These are phyloP conservation scores for Viola pubescens DNA, from an alignment of 441 rosid species.

Conservation along the genomic window DNA sequence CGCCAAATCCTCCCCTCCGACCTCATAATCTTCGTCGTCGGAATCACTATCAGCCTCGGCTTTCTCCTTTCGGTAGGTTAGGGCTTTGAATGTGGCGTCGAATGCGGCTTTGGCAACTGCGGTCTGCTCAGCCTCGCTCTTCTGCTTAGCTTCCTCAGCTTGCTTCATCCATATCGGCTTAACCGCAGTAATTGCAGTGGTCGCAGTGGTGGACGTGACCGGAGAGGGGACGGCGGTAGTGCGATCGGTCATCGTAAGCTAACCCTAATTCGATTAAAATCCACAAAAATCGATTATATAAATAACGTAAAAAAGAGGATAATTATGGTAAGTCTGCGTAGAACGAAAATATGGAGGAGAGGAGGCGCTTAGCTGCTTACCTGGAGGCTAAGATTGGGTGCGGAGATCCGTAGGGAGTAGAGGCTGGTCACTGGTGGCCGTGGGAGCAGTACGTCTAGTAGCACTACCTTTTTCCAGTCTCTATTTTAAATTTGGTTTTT, in stretches of 20 bases:
- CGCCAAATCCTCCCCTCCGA: slow-evolving; percentile 40
- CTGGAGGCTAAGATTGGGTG: no score
- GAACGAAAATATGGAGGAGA: no score
- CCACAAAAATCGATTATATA: no score
- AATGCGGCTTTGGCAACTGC: slow-evolving; percentile 97
- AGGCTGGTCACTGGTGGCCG: no score
- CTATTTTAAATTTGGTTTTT: no score
- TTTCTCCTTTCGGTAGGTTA: slow-evolving; percentile 32
- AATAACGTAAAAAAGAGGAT: no score
- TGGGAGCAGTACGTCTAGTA: no score
- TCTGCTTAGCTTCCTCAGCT: slow-evolving; percentile 90
- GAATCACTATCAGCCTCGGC: slow-evolving; percentile 52
- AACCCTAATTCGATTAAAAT: slow-evolving; percentile 6
- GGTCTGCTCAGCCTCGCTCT: slow-evolving; percentile 80
- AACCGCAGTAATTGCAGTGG: slow-evolving; percentile 16
- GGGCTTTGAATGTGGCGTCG: slow-evolving; percentile 80
- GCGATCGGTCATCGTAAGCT: slow-evolving; percentile 22
- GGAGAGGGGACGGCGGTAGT: not conserved
- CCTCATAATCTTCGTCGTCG: slow-evolving; percentile 56
- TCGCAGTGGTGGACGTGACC: not conserved
- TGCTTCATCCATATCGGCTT: slow-evolving; percentile 96
- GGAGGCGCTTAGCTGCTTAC: no score
- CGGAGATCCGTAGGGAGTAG: no score
- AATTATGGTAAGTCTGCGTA: no score
- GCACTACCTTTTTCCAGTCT: no score